These are phyloP conservation scores for Arabidopsis arenosa DNA, from an alignment of 345 rosid species.

Conservation along the genomic window DNA sequence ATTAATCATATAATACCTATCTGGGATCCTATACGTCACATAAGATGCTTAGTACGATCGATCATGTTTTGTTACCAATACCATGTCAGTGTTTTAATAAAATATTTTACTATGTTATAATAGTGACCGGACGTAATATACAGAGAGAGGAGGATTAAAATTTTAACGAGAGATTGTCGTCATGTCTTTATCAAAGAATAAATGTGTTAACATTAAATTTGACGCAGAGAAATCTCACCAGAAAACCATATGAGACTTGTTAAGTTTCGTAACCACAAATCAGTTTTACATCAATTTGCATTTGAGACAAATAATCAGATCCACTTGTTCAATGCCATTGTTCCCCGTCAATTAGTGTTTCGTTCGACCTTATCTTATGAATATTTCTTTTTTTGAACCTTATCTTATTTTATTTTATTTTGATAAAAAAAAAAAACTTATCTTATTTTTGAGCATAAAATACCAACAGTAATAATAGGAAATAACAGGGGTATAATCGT, in stretches of 20 bases:
- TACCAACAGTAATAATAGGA: conserved; percentile 13
- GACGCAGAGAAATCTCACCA: conserved; percentile 24
- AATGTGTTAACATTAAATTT: conserved; percentile 23
- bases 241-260: conserved; percentile 19
- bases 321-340: conserved; percentile 36
- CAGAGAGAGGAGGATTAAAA: neutral
- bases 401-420: conserved; percentile 28
- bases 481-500: conserved; percentile 23
- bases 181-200: conserved; percentile 23
- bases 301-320: conserved; percentile 12
- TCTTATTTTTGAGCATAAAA: conserved; percentile 22
- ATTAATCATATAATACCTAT: neutral
- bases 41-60: conserved; percentile 12
- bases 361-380: conserved; percentile 10
- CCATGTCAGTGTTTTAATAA: too few species aligned
- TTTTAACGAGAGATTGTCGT: conserved; percentile 1
- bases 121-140: neutral
- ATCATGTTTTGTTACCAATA: neutral
- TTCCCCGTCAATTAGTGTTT: too few species aligned
- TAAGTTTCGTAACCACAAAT: conserved; percentile 14
- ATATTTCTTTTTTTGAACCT: neutral
- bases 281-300: conserved; percentile 17
- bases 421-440: neutral
- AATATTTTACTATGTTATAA: neutral
- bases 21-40: neutral